phyloP scores from a whole-genome alignment of 2,329 filamentous ascomycete species.

The Sphaerostilbella broomeana region DNA sequence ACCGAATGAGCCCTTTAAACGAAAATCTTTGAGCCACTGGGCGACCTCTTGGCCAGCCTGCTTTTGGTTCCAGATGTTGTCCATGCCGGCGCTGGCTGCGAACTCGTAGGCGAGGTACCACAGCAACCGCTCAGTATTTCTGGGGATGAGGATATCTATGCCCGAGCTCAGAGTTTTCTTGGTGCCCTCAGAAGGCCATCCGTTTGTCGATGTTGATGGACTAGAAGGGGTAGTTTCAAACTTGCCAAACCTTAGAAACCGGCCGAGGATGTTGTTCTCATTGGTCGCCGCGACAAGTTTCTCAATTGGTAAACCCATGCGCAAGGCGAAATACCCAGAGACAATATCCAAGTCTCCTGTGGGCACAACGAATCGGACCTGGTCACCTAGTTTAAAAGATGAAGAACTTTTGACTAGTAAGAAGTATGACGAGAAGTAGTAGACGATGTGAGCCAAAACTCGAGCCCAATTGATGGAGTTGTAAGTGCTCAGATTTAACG shows the following conservation, averaged over 20 bases:
- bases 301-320: constrained; percentile 81
- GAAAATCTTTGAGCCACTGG: constrained; percentile 73
- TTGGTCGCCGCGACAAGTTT: constrained; percentile 93
- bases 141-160: constrained; percentile 95
- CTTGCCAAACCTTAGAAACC: constrained; percentile 84
- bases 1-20: constrained; percentile 72
- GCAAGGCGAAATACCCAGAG: constrained; percentile 83
- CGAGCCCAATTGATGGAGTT: constrained; percentile 97
- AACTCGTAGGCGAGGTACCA: constrained; percentile 86
- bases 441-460: constrained; percentile 93
- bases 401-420: constrained; percentile 57
- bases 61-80: constrained; percentile 59
- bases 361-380: constrained; percentile 80
- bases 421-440: constrained; percentile 96
- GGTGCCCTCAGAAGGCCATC: constrained; percentile 60
- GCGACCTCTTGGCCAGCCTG: constrained; percentile 70
- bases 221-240: constrained; percentile 78
- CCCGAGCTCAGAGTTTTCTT: constrained; percentile 90
- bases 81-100: constrained; percentile 51
- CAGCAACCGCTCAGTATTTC: constrained; percentile 91
- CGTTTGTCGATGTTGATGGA: constrained; percentile 30
- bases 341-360: constrained; percentile 97
- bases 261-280: constrained; percentile 93
- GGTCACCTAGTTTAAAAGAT: constrained; percentile 57
- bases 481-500: constrained; percentile 79